A percentile compares a stretch with the other conserved stretches of the same genome.
These are phyloP conservation scores for Rhizopus microsporus DNA, from an alignment of 371 early-diverging fungal species.

Conservation along the genomic window DNA sequence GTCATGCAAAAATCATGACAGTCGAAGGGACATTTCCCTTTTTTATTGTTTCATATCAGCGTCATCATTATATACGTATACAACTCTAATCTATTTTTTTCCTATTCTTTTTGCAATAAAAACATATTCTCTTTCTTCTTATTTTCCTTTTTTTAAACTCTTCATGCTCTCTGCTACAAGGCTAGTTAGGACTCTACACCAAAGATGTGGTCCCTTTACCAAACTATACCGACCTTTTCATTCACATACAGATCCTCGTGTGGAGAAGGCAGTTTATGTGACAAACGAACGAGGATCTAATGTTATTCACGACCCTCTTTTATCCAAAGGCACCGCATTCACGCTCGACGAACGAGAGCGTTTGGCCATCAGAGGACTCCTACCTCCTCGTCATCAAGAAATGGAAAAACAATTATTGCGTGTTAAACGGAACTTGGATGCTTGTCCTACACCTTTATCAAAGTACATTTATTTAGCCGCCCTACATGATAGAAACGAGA, in stretches of 20 bases:
- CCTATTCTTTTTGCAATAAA: not conserved
- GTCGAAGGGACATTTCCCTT: no score
- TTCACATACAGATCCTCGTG: constrained; percentile 39
- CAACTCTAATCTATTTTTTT: not conserved
- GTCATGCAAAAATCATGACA: no score
- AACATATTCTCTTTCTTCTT: not conserved
- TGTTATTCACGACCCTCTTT: constrained; percentile 59
- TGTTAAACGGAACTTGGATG: constrained; percentile 61
- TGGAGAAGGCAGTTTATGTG: constrained; percentile 57
- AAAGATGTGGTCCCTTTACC: not conserved
- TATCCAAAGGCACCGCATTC: constrained; percentile 65
- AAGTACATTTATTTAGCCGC: constrained; percentile 57
- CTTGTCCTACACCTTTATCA: constrained; percentile 54
- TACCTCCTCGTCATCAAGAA: constrained; percentile 66
- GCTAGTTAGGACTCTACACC: not conserved
- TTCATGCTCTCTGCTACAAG: not conserved
- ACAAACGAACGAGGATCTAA: constrained; percentile 56
- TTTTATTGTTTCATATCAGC: not conserved
- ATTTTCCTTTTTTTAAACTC: not conserved
- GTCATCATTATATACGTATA: not conserved
- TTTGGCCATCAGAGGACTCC: constrained; percentile 65
- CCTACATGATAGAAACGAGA: constrained; percentile 64
- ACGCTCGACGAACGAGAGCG: constrained; percentile 64
- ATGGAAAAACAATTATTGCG: constrained; percentile 66
- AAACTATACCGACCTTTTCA: not conserved